Evolutionary conservation across 1,284 basidiomycete genomes (phyloP).

Genomic region (Heterobasidion annosum): DNA sequence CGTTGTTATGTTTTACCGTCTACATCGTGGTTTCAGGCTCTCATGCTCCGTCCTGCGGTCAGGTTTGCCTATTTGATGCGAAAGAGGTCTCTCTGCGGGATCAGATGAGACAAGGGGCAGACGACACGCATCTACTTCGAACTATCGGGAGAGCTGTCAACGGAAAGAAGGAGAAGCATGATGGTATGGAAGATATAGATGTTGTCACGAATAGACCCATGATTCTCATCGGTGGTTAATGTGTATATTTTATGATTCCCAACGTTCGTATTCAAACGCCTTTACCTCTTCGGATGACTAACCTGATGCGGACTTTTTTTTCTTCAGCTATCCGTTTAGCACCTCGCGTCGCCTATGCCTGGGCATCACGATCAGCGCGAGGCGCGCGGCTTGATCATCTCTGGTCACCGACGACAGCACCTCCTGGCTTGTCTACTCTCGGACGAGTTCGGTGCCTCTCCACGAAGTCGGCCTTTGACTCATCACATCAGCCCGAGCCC

Average conservation of each 20-base stretch:
- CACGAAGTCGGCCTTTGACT: background rate
- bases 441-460: background rate
- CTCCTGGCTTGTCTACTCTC: background rate
- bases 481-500: slow-evolving; percentile 7
- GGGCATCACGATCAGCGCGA: background rate
- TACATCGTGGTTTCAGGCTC: background rate
- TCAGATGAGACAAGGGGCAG: slow-evolving; percentile 52
- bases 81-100: slow-evolving; percentile 80
- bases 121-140: slow-evolving; percentile 55
- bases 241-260: slow-evolving; percentile 23
- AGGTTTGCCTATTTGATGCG: slow-evolving; percentile 85
- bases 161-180: slow-evolving; percentile 79
- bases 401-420: background rate
- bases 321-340: background rate
- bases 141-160: slow-evolving; percentile 61
- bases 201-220: slow-evolving; percentile 74
- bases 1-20: slow-evolving; percentile 27
- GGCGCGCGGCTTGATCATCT: background rate
- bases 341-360: background rate
- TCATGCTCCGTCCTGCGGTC: background rate
- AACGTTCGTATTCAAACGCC: slow-evolving; percentile 9
- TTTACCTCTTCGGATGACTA: background rate
- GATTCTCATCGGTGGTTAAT: slow-evolving; percentile 86
- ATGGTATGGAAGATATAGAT: slow-evolving; percentile 75
- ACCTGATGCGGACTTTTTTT: background rate